Conservation (phyloP, 331 rosid genomes). For the Malus hybrid region DNA sequence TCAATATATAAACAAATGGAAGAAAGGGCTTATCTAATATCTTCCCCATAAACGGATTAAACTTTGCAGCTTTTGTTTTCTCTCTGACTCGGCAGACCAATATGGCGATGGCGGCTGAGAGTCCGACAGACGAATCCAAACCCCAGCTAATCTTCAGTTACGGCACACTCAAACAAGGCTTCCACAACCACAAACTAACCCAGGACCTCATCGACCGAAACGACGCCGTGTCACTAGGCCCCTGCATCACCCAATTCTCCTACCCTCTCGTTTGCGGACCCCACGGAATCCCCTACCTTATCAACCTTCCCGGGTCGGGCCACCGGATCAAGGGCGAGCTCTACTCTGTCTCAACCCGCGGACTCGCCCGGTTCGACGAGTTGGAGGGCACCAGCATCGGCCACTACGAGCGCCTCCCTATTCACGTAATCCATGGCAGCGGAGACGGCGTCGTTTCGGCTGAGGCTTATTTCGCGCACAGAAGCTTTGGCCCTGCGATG, state of each 20-base stretch:
- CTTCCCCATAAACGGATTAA: neutral
- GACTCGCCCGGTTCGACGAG: slow-evolving; percentile 43
- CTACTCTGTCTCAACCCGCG: slow-evolving; percentile 37
- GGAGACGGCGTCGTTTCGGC: slow-evolving; percentile 15
- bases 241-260: slow-evolving; percentile 14
- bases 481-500: slow-evolving; percentile 32
- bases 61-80: neutral
- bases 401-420: slow-evolving; percentile 51
- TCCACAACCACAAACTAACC: slow-evolving; percentile 40
- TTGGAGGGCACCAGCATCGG: slow-evolving; percentile 41
- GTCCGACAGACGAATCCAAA: neutral
- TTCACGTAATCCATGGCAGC: slow-evolving; percentile 5
- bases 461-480: slow-evolving; percentile 49
- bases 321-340: slow-evolving; percentile 50
- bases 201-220: slow-evolving; percentile 20
- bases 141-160: slow-evolving; percentile 37
- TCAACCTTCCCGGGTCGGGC: slow-evolving; percentile 51
- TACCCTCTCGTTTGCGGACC: slow-evolving; percentile 58
- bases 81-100: too few relatives aligned
- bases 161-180: slow-evolving; percentile 60
- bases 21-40: too few relatives aligned
- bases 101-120: neutral
- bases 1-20: too few relatives aligned
- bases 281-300: slow-evolving; percentile 57
- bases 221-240: slow-evolving; percentile 39